Conservation (phyloP, 495 filamentous ascomycete species). For the Symbiotaphrina buchneri region DNA sequence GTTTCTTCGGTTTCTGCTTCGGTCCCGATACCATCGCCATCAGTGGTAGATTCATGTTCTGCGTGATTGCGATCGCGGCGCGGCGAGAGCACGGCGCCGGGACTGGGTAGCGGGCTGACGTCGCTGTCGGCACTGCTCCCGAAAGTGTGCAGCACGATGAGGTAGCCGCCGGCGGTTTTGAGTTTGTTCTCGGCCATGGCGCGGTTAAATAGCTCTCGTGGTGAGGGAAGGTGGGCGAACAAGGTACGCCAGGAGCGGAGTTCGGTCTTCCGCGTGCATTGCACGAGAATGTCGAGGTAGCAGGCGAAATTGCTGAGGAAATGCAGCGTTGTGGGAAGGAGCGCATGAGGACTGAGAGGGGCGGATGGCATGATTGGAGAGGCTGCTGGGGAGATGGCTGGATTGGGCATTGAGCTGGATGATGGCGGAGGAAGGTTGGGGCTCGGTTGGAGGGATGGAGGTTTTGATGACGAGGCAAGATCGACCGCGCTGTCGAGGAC, state of each 20-base stretch:
- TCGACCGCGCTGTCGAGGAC: conserved; percentile 93
- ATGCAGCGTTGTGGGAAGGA: conserved; percentile 68
- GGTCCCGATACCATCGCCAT: neutral
- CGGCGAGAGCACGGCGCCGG: neutral
- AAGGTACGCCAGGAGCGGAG: conserved; percentile 86
- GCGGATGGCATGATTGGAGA: too few relatives aligned
- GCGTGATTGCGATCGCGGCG: too few relatives aligned
- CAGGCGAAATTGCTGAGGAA: conserved; percentile 76
- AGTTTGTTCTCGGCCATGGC: conserved; percentile 61
- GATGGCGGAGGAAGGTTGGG: conserved; percentile 26
- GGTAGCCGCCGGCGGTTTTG: conserved; percentile 89
- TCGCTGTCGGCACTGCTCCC: conserved; percentile 41
- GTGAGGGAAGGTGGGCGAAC: conserved; percentile 72
- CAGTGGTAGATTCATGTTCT: neutral
- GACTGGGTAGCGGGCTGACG: neutral
- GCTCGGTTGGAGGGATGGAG: too few relatives aligned
- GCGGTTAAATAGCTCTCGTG: conserved; percentile 80
- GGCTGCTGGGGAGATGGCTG: too few relatives aligned
- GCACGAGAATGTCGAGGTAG: conserved; percentile 88
- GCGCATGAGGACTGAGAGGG: conserved; percentile 35
- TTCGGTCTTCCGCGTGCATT: conserved; percentile 95
- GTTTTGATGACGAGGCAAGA: too few relatives aligned
- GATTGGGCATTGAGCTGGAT: too few relatives aligned
- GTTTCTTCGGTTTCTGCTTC: too few relatives aligned
- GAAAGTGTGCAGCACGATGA: conserved; percentile 86